Evolutionary conservation across 179 eudicot genomes (phyloP).

Genomic region (Amaranthus tricolor): DNA sequence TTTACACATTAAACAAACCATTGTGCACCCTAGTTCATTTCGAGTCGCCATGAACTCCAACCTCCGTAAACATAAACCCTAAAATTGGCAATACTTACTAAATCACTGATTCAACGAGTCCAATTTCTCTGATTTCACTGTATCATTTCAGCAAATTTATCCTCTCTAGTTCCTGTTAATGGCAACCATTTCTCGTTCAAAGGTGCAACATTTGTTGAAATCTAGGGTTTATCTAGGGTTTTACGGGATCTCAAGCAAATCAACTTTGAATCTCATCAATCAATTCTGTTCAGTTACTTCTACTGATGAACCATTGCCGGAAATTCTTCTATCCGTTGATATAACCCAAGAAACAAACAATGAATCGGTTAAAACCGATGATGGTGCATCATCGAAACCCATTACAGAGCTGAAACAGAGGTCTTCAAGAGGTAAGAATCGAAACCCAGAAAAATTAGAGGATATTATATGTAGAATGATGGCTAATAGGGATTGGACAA

Average conservation of each 20-base stretch:
- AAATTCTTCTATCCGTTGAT: constrained; percentile 18
- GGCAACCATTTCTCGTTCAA: constrained; percentile 30
- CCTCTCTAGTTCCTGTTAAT: not conserved
- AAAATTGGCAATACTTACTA: too few relatives aligned
- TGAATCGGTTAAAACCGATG: constrained; percentile 20
- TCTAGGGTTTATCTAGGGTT: constrained; percentile 40
- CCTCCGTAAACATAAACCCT: too few relatives aligned
- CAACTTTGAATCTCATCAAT: constrained; percentile 32
- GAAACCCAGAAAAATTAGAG: constrained; percentile 63
- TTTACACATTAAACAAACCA: too few relatives aligned
- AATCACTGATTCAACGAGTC: too few relatives aligned
- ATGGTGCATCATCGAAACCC: constrained; percentile 1
- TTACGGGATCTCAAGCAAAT: constrained; percentile 28
- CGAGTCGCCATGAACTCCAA: too few relatives aligned
- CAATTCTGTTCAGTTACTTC: constrained; percentile 46
- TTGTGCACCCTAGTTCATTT: too few relatives aligned
- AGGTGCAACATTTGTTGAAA: constrained; percentile 21
- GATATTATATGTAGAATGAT: constrained; percentile 78
- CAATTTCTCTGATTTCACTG: too few relatives aligned
- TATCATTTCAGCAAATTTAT: too few relatives aligned
- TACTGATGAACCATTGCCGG: constrained; percentile 22
- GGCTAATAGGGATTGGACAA: constrained; percentile 87
- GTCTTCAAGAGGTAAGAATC: constrained; percentile 43
- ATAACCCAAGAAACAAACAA: constrained; percentile 12
- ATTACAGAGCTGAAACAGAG: constrained; percentile 25